Evolutionary conservation across 768 basidiomycete species (phyloP).

Genomic region (Nevesoporus exiguus): DNA sequence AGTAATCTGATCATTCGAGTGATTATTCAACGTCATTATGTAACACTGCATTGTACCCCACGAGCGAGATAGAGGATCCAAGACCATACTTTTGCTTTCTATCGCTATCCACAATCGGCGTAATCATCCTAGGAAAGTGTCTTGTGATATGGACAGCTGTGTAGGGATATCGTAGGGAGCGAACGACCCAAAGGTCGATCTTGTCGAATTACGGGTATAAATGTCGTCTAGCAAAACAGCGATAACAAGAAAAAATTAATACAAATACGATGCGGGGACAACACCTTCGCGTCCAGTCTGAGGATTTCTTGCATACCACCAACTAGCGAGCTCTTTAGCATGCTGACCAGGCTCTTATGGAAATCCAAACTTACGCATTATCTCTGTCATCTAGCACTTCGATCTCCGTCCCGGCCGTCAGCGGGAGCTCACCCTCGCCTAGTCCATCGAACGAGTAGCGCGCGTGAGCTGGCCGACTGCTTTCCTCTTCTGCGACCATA

Average conservation of each 20-base stretch:
- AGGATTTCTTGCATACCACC: slow-evolving; percentile 91
- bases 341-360: background rate
- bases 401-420: slow-evolving; percentile 66
- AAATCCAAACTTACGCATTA: slow-evolving; percentile 54
- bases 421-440: slow-evolving; percentile 73
- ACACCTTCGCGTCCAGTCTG: slow-evolving; percentile 82
- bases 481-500: slow-evolving; percentile 56
- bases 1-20: slow-evolving; percentile 11
- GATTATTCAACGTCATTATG: slow-evolving; percentile 3
- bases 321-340: slow-evolving; percentile 45
- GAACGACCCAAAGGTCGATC: slow-evolving; percentile 38
- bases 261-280: slow-evolving; percentile 88
- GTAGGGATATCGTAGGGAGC: slow-evolving; percentile 28
- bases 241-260: slow-evolving; percentile 43
- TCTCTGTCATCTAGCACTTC: slow-evolving; percentile 80
- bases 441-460: slow-evolving; percentile 79
- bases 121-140: slow-evolving; percentile 12
- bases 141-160: slow-evolving; percentile 16
- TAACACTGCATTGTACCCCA: slow-evolving; percentile 4
- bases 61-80: slow-evolving; percentile 1
- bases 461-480: slow-evolving; percentile 72
- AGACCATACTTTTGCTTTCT: slow-evolving; percentile 15
- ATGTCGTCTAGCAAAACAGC: slow-evolving; percentile 23
- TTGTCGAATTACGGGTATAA: slow-evolving; percentile 38
- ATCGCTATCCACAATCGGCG: slow-evolving; percentile 4